These are phyloP conservation scores for Wickerhamomyces sp. DNA, from an alignment of 1,139 yeast genomes.

Conservation along the genomic window DNA sequence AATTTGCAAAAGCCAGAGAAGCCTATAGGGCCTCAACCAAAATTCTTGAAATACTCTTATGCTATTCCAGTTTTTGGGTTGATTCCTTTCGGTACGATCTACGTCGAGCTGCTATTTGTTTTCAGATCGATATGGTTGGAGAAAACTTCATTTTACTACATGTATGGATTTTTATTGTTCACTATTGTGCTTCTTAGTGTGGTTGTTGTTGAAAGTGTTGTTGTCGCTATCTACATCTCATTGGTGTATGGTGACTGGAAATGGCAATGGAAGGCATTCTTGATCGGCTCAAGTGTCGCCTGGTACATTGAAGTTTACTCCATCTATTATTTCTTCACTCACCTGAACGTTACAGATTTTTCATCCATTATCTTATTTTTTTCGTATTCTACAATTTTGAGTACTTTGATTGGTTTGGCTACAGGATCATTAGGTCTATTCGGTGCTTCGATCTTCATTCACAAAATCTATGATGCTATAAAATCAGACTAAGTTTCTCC, in stretches of 20 bases:
- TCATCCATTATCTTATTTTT: constrained; percentile 68
- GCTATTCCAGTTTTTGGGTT: constrained; percentile 47
- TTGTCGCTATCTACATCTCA: constrained; percentile 63
- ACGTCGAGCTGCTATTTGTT: constrained; percentile 70
- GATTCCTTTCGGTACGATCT: constrained; percentile 75
- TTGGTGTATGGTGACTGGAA: constrained; percentile 56
- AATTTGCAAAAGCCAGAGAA: constrained; percentile 29
- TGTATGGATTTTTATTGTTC: constrained; percentile 71
- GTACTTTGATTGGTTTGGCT: constrained; percentile 58
- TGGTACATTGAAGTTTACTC: constrained; percentile 69
- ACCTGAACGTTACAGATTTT: constrained; percentile 57
- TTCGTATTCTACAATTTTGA: constrained; percentile 64
- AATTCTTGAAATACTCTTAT: constrained; percentile 26
- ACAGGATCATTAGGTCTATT: constrained; percentile 75
- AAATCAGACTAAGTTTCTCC: constrained; percentile 55
- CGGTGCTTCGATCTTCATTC: constrained; percentile 57
- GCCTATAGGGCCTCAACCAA: constrained; percentile 36
- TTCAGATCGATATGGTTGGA: constrained; percentile 79
- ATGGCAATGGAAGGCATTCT: constrained; percentile 86
- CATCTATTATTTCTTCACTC: constrained; percentile 55
- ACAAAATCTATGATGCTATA: constrained; percentile 50
- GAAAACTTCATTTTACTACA: constrained; percentile 70
- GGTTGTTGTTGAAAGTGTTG: constrained; percentile 68
- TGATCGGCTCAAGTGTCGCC: constrained; percentile 66
- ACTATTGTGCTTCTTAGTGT: constrained; percentile 56